phyloP scores from a whole-genome alignment of 108 stramenopile genomes.

The Conticribra guillardii region DNA sequence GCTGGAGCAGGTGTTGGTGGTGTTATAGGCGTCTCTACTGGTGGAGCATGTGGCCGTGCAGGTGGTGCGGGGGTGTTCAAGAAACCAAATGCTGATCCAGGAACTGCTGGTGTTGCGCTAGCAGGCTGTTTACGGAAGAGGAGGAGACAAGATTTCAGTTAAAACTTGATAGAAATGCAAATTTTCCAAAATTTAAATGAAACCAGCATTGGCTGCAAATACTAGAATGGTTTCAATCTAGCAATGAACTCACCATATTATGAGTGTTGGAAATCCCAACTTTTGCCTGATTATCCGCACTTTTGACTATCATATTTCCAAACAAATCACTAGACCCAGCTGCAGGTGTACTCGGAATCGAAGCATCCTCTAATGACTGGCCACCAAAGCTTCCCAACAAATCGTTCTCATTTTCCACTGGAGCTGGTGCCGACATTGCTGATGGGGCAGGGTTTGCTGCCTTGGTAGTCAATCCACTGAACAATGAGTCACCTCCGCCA shows the following conservation, averaged over 20 bases:
- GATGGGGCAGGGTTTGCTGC: constrained; percentile 26
- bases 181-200: too few relatives aligned
- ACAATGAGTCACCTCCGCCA: constrained; percentile 43
- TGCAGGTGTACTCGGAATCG: constrained; percentile 11
- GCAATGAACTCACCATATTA: constrained; percentile 18
- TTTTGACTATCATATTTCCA: constrained; percentile 55
- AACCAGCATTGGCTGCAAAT: too few relatives aligned
- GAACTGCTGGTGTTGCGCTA: constrained; percentile 21
- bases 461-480: constrained; percentile 65
- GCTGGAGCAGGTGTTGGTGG: constrained; percentile 15
- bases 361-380: constrained; percentile 2
- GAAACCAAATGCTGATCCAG: constrained; percentile 82
- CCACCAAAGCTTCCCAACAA: constrained; percentile 45
- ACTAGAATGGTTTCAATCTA: too few relatives aligned
- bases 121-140: constrained; percentile 6
- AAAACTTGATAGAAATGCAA: too few relatives aligned
- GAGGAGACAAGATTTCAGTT: not conserved
- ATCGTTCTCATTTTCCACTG: constrained; percentile 36
- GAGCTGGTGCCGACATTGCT: constrained; percentile 24
- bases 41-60: constrained; percentile 8
- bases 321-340: constrained; percentile 49
- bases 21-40: constrained; percentile 14
- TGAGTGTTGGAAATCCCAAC: not conserved
- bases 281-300: constrained; percentile 9
- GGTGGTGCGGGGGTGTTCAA: constrained; percentile 55